Conservation (phyloP, 2,329 filamentous ascomycete species). For the Magnaporthales sp. region DNA sequence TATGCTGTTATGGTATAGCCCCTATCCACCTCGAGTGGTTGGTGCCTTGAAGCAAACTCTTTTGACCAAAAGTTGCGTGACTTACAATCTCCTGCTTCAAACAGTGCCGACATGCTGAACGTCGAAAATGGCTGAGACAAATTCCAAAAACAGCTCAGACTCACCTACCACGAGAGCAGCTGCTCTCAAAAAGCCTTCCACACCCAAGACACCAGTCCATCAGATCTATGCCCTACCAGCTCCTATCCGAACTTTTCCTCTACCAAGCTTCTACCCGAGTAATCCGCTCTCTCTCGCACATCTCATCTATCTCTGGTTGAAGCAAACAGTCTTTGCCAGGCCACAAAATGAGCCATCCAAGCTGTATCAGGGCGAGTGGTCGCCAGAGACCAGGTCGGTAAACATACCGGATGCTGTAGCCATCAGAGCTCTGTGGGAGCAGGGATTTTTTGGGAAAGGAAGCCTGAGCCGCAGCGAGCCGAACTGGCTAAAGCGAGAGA, state of each 20-base stretch:
- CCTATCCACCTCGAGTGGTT: no score
- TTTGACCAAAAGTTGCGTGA: not conserved
- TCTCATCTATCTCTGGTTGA: conserved; percentile 67
- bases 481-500: conserved; percentile 80
- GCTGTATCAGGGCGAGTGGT: conserved; percentile 69
- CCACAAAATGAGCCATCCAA: conserved; percentile 55
- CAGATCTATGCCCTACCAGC: conserved; percentile 75
- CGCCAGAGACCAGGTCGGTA: conserved; percentile 70
- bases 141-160: conserved; percentile 12
- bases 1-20: not conserved
- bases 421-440: conserved; percentile 82
- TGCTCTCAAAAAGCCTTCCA: conserved; percentile 11
- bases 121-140: conserved; percentile 21
- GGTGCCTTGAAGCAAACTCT: not conserved
- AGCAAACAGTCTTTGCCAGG: conserved; percentile 61
- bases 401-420: conserved; percentile 71
- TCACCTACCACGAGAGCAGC: conserved; percentile 44
- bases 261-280: conserved; percentile 82
- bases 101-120: conserved; percentile 14
- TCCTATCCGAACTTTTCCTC: conserved; percentile 72
- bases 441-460: conserved; percentile 96
- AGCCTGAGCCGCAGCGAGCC: conserved; percentile 89
- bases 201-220: conserved; percentile 31
- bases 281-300: conserved; percentile 86
- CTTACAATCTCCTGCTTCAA: not conserved